A percentile compares a stretch with the other conserved stretches of the same genome.
These are phyloP conservation scores for Ascochyta pisi DNA, from an alignment of 2,329 filamentous ascomycete genomes.

Conservation along the genomic window DNA sequence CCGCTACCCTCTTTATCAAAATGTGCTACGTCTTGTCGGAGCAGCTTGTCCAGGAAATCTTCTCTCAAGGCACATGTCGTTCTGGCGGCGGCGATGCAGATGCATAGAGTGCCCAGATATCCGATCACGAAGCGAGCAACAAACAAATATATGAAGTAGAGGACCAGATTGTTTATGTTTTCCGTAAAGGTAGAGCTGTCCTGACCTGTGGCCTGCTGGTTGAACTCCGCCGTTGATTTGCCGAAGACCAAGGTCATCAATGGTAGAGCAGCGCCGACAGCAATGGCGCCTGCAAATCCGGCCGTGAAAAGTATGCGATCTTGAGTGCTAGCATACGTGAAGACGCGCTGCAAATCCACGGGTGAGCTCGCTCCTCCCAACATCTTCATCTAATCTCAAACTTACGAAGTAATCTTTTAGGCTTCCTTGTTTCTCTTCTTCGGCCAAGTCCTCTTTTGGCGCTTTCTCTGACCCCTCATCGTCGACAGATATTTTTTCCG, in stretches of 20 bases:
- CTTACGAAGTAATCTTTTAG: no score
- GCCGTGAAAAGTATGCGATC: conserved; percentile 11
- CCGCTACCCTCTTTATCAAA: conserved; percentile 28
- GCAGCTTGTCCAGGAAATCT: conserved; percentile 67
- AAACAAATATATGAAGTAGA: conserved; percentile 38
- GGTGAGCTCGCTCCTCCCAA: neutral
- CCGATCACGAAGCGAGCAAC: conserved; percentile 67
- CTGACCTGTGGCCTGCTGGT: conserved; percentile 17
- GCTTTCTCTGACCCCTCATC: no score
- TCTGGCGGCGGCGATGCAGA: conserved; percentile 69
- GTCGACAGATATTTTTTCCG: no score
- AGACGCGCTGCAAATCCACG: conserved; percentile 9
- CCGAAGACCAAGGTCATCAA: conserved; percentile 67
- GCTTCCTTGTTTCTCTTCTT: no score
- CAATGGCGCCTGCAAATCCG: conserved; percentile 58
- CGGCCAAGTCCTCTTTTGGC: no score
- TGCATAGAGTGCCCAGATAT: conserved; percentile 74
- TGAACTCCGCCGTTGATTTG: conserved; percentile 23
- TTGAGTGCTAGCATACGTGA: conserved; percentile 15
- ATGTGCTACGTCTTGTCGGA: conserved; percentile 41
- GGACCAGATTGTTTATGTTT: conserved; percentile 19
- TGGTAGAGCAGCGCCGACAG: conserved; percentile 73
- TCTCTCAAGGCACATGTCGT: conserved; percentile 48
- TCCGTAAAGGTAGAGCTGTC: conserved; percentile 11
- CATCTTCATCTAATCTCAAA: no score